phyloP scores from a whole-genome alignment of 208 protist genomes.

The Trypanosoma scelopori region DNA sequence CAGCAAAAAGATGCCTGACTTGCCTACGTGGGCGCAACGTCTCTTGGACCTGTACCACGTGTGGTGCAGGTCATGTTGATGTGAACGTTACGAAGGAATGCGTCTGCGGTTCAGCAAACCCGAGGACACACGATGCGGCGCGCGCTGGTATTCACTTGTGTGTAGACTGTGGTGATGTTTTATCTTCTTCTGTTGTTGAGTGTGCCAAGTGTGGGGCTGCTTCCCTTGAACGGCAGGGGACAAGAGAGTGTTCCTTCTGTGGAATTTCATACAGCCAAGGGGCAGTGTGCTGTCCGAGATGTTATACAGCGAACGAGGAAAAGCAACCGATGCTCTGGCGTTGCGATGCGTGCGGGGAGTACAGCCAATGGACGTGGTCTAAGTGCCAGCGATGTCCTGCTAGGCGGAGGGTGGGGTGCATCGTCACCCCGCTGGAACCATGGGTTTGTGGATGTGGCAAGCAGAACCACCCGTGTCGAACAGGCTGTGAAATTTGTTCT shows the following conservation, averaged over 20 bases:
- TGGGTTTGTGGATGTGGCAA: slow-evolving; percentile 74
- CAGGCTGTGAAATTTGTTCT: slow-evolving; percentile 43
- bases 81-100: slow-evolving; percentile 13
- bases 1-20: slow-evolving; percentile 56
- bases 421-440: slow-evolving; percentile 47
- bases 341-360: slow-evolving; percentile 53
- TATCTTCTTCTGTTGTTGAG: slow-evolving; percentile 6
- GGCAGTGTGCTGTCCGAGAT: slow-evolving; percentile 59
- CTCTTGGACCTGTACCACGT: slow-evolving; percentile 61
- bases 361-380: slow-evolving; percentile 70
- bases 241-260: slow-evolving; percentile 40
- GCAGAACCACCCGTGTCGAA: slow-evolving; percentile 54
- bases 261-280: slow-evolving; percentile 32
- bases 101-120: slow-evolving; percentile 31
- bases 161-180: slow-evolving; percentile 36
- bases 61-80: slow-evolving; percentile 23
- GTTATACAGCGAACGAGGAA: slow-evolving; percentile 40
- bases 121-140: slow-evolving; percentile 19
- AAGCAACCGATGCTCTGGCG: slow-evolving; percentile 60
- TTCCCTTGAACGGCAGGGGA: not conserved
- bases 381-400: slow-evolving; percentile 54
- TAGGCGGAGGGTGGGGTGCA: slow-evolving; percentile 30
- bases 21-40: slow-evolving; percentile 42
- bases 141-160: slow-evolving; percentile 28
- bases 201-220: slow-evolving; percentile 38